A percentile compares a stretch with the other conserved stretches of the same genome.
phyloP scores from a whole-genome alignment of 2,329 filamentous ascomycete genomes.

The Ascochyta viciae-villosae region DNA sequence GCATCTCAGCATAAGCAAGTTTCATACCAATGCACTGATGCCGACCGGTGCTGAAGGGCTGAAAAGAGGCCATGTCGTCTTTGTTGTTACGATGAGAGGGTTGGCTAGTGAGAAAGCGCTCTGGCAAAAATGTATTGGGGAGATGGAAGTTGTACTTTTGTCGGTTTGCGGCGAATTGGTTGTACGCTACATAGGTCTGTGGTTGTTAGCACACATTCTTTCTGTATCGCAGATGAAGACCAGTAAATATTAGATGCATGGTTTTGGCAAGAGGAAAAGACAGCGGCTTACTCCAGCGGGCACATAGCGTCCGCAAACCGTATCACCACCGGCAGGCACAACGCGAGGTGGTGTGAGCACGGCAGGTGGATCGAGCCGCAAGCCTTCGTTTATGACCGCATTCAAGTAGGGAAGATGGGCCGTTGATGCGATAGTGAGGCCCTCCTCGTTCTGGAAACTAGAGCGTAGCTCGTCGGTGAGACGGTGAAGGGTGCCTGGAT shows the following conservation, averaged over 20 bases:
- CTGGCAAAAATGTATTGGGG: constrained; percentile 44
- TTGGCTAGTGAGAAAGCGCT: constrained; percentile 37
- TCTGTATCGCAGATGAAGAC: neutral
- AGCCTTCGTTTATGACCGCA: constrained; percentile 49
- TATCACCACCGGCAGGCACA: constrained; percentile 31
- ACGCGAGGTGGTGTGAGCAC: constrained; percentile 28
- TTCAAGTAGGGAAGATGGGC: constrained; percentile 33
- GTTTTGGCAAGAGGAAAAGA: neutral
- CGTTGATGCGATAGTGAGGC: constrained; percentile 33
- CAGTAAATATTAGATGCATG: neutral
- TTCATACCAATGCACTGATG: constrained; percentile 39
- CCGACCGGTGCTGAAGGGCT: constrained; percentile 39
- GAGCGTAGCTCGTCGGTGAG: constrained; percentile 35
- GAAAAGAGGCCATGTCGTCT: constrained; percentile 30
- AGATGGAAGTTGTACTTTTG: constrained; percentile 35
- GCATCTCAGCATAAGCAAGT: constrained; percentile 43
- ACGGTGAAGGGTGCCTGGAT: constrained; percentile 34
- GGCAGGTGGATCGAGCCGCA: constrained; percentile 41
- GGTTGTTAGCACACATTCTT: neutral
- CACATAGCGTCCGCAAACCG: constrained; percentile 31
- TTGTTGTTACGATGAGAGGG: constrained; percentile 21
- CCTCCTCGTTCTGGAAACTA: constrained; percentile 29
- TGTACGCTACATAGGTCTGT: constrained; percentile 39
- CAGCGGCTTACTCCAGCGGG: constrained; percentile 27
- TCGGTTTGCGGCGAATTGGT: constrained; percentile 39